These are phyloP conservation scores for Tilletia indica DNA, from an alignment of 1,284 basidiomycete genomes.

Conservation along the genomic window DNA sequence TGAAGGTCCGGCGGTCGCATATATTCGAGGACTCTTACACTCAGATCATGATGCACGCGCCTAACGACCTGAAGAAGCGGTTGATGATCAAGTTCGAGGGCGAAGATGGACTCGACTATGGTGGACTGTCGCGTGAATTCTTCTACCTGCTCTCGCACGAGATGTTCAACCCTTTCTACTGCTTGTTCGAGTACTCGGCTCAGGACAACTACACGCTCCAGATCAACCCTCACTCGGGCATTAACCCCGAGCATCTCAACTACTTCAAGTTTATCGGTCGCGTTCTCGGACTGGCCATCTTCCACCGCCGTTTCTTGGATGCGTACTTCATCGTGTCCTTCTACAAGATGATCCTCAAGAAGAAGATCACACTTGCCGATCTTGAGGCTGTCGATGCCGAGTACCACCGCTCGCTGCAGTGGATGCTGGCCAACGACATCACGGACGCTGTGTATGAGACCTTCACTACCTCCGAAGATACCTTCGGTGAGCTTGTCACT, in stretches of 20 bases:
- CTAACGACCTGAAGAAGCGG: constrained; percentile 92
- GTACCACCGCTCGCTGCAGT: constrained; percentile 83
- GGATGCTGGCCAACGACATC: constrained; percentile 69
- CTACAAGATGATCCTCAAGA: constrained; percentile 83
- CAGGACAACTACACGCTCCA: constrained; percentile 99
- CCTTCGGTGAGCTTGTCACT: constrained; percentile 93
- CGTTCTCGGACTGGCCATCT: constrained; percentile 89
- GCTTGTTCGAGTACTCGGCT: constrained; percentile 97
- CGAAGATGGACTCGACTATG: constrained; percentile 96
- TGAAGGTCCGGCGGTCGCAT: constrained; percentile 87
- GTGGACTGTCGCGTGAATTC: constrained; percentile 97
- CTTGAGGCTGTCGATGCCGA: constrained; percentile 55
- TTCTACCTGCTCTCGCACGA: constrained; percentile 99
- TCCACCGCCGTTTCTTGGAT: constrained; percentile 96
- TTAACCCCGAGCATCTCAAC: constrained; percentile 97
- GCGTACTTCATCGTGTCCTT: constrained; percentile 98
- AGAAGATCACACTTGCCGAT: constrained; percentile 54
- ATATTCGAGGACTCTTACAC: constrained; percentile 96
- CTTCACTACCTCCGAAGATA: constrained; percentile 74
- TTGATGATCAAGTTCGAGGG: constrained; percentile 99
- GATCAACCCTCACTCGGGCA: constrained; percentile 94
- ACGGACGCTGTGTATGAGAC: constrained; percentile 55
- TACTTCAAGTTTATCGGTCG: constrained; percentile 99
- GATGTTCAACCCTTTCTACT: constrained; percentile 73
- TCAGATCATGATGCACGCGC: constrained; percentile 89